These are phyloP conservation scores for Tulasnella sp. DNA, from an alignment of 768 basidiomycete species.

Conservation along the genomic window DNA sequence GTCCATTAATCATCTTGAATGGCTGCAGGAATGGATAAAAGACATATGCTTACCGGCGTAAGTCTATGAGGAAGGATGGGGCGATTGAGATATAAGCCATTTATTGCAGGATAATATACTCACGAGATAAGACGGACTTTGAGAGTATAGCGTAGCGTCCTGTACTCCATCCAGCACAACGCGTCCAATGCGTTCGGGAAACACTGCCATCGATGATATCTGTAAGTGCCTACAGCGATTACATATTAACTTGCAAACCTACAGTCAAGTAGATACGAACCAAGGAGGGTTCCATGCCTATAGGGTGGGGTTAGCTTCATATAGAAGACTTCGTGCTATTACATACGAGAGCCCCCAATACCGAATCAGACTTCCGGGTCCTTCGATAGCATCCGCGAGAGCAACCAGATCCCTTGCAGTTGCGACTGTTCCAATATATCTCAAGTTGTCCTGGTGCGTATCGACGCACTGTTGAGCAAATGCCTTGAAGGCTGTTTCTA, in stretches of 20 bases:
- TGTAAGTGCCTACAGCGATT: not conserved
- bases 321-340: no score
- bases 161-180: not conserved
- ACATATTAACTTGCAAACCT: not conserved
- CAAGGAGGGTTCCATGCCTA: slow-evolving; percentile 6
- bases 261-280: slow-evolving; percentile 4
- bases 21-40: no score
- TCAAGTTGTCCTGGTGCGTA: not conserved
- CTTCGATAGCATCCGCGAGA: not conserved
- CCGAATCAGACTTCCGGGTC: not conserved
- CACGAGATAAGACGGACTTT: not conserved
- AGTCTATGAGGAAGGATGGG: not conserved
- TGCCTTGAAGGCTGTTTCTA: not conserved
- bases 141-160: not conserved
- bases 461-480: not conserved
- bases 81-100: not conserved
- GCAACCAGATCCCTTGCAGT: not conserved
- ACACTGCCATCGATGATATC: not conserved
- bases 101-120: not conserved
- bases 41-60: no score
- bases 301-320: slow-evolving; percentile 6
- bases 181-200: slow-evolving; percentile 10
- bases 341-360: not conserved
- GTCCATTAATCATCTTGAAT: no score
- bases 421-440: not conserved